phyloP scores from a whole-genome alignment of 148 eudicot species.

The Agrostemma githago region DNA sequence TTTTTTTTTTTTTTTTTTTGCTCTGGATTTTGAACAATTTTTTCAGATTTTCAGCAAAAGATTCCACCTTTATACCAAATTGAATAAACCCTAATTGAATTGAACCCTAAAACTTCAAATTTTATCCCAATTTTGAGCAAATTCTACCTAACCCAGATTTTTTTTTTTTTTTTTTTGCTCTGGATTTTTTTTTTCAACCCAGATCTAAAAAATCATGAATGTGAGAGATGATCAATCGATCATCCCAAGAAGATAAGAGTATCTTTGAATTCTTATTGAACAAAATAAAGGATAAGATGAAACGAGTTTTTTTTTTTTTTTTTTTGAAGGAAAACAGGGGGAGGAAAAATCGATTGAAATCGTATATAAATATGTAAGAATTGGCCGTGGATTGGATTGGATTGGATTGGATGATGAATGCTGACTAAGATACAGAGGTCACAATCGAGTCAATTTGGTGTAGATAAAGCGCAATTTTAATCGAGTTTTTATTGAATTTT shows the following conservation, averaged over 20 bases:
- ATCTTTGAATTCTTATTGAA: neutral
- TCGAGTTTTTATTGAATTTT: no score
- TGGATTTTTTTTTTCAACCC: neutral
- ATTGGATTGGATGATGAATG: neutral
- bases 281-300: constrained; percentile 7
- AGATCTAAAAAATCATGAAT: neutral
- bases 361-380: neutral
- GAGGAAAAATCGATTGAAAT: constrained; percentile 15
- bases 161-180: neutral
- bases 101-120: neutral
- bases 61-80: constrained; percentile 10
- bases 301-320: neutral
- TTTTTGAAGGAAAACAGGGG: constrained; percentile 23
- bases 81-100: neutral
- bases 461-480: no score
- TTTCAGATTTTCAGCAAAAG: neutral
- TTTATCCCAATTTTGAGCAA: neutral
- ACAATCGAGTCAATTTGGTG: no score
- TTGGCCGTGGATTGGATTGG: neutral
- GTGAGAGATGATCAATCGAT: neutral
- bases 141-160: neutral
- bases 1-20: no score
- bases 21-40: neutral
- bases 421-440: no score
- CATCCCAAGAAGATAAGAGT: neutral